phyloP scores from a whole-genome alignment of 306 rosid species.

The Malus asiatica region DNA sequence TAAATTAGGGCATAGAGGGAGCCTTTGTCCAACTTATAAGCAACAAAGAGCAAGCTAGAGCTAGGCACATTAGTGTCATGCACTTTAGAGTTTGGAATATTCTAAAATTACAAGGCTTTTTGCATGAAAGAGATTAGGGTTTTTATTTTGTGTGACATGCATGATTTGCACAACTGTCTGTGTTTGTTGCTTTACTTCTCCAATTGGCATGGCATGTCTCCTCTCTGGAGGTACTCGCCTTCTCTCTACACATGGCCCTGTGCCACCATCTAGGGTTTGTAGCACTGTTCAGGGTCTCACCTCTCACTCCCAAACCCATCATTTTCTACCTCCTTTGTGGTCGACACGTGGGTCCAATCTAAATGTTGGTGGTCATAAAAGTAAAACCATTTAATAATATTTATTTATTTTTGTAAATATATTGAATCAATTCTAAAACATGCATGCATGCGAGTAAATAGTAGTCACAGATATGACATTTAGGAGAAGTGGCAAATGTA shows the following conservation, averaged over 20 bases:
- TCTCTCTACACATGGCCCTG: conserved; percentile 34
- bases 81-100: conserved; percentile 18
- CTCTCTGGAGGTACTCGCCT: conserved; percentile 30
- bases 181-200: background rate
- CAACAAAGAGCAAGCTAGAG: conserved; percentile 21
- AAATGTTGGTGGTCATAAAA: background rate
- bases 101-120: conserved; percentile 1
- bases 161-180: too few species aligned
- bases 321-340: conserved; percentile 29
- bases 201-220: conserved; percentile 41
- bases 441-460: background rate
- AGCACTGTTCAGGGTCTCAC: conserved; percentile 23
- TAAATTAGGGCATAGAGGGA: conserved; percentile 11
- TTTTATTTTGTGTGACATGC: background rate
- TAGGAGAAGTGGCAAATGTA: background rate
- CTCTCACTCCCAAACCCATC: conserved; percentile 31
- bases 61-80: background rate
- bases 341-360: conserved; percentile 40
- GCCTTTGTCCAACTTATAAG: conserved; percentile 41
- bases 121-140: background rate
- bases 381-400: background rate
- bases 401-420: background rate
- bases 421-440: background rate
- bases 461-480: background rate
- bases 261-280: conserved; percentile 19